These are phyloP conservation scores for Oidiodendron maius DNA, from an alignment of 495 filamentous ascomycete genomes.

Conservation along the genomic window DNA sequence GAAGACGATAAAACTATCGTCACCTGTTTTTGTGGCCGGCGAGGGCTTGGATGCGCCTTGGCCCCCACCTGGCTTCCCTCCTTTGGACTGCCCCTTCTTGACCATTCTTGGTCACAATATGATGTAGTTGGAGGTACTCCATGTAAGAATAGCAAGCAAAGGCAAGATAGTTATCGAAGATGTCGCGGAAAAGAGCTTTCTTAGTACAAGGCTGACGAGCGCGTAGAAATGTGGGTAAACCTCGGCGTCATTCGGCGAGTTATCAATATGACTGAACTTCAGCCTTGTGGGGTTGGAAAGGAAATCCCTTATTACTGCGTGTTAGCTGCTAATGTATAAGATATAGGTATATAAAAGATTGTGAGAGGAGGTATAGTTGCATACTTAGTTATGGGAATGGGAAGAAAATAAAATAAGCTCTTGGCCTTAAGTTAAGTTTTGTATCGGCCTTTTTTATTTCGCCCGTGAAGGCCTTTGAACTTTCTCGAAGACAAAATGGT, in stretches of 20 bases:
- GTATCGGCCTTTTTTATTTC: too few relatives aligned
- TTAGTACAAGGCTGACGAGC: constrained; percentile 2
- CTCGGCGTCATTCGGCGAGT: neutral
- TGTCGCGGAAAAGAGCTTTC: neutral
- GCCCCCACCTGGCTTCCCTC: constrained; percentile 23
- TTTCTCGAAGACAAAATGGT: too few relatives aligned
- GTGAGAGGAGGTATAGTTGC: too few relatives aligned
- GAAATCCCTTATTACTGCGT: too few relatives aligned
- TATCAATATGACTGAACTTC: too few relatives aligned
- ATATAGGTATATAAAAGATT: too few relatives aligned
- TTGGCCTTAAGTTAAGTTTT: too few relatives aligned
- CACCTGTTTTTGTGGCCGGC: constrained; percentile 25
- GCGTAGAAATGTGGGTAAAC: neutral
- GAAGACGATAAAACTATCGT: constrained; percentile 64
- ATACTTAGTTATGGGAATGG: too few relatives aligned
- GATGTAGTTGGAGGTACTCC: neutral
- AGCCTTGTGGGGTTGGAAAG: too few relatives aligned
- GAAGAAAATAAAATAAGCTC: too few relatives aligned
- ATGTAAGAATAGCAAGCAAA: constrained; percentile 8
- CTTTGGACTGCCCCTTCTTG: constrained; percentile 45
- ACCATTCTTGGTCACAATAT: constrained; percentile 18
- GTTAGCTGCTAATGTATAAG: too few relatives aligned
- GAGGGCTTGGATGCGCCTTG: constrained; percentile 12
- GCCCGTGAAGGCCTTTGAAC: too few relatives aligned
- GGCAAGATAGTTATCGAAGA: neutral